Percentiles rank a stretch among this genome's conserved stretches.
Evolutionary conservation across 164 flowering plant genomes (phyloP).

Genomic region (Kingdonia uniflora): DNA sequence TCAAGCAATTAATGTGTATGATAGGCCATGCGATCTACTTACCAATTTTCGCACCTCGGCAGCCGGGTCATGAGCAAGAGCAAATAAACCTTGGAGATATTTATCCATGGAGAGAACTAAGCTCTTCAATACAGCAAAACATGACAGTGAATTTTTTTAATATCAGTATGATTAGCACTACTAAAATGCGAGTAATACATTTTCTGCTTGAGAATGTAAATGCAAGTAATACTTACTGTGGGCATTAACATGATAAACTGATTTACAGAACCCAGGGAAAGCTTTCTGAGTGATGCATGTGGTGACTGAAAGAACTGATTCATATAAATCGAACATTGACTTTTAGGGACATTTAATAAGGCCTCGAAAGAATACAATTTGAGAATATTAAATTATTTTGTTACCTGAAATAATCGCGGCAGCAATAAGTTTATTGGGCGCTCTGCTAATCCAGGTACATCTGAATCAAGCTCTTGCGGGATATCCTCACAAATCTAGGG

Average conservation of each 20-base stretch:
- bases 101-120: conserved; percentile 76
- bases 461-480: conserved; percentile 89
- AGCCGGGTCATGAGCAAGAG: conserved; percentile 71
- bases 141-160: background rate
- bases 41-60: conserved; percentile 96
- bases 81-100: conserved; percentile 90
- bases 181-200: background rate
- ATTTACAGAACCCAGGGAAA: conserved; percentile 77
- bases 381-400: conserved; percentile 2
- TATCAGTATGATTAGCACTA: background rate
- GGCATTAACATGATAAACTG: conserved; percentile 96
- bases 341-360: background rate
- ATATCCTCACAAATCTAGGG: conserved; percentile 91
- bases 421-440: conserved; percentile 83
- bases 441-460: conserved; percentile 78
- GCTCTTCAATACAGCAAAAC: conserved; percentile 39
- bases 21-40: conserved; percentile 13
- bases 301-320: conserved; percentile 91
- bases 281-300: conserved; percentile 75
- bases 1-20: no score
- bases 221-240: conserved; percentile 39
- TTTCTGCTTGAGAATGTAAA: no score
- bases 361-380: background rate
- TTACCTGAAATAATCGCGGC: conserved; percentile 80
- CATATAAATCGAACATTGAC: conserved; percentile 1